These are phyloP conservation scores for Fraxinus floribunda DNA, from an alignment of 305 asterid genomes.

Conservation along the genomic window DNA sequence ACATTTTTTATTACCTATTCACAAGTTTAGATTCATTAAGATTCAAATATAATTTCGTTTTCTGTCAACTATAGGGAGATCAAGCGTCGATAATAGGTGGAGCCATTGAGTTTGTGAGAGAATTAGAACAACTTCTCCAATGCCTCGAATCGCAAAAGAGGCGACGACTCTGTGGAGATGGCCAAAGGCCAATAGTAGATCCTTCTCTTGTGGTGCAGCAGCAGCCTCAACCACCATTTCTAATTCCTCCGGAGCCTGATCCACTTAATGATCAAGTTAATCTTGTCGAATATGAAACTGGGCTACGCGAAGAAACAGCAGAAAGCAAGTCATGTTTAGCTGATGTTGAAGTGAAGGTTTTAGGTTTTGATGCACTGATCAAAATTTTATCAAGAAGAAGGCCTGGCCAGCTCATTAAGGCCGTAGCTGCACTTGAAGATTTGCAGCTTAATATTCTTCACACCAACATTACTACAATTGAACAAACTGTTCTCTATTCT, in stretches of 20 bases:
- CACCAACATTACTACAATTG: constrained; percentile 87
- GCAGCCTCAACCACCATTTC: constrained; percentile 36
- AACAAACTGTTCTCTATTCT: constrained; percentile 87
- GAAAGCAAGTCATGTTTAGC: constrained; percentile 87
- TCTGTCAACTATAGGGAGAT: constrained; percentile 57
- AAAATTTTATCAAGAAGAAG: constrained; percentile 82
- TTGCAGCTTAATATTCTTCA: constrained; percentile 82
- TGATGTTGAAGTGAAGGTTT: constrained; percentile 79
- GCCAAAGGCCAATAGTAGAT: constrained; percentile 37
- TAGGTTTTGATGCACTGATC: constrained; percentile 77
- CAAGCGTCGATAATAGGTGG: constrained; percentile 98
- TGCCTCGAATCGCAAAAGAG: constrained; percentile 94
- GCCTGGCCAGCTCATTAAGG: constrained; percentile 65
- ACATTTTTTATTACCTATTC: not conserved
- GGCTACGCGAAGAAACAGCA: constrained; percentile 58
- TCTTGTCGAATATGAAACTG: constrained; percentile 43
- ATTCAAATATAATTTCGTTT: constrained; percentile 24
- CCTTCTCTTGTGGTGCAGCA: constrained; percentile 30
- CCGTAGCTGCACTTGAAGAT: constrained; percentile 86
- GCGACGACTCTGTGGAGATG: constrained; percentile 69
- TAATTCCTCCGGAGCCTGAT: constrained; percentile 33
- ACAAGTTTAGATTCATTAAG: constrained; percentile 39
- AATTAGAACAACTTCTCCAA: constrained; percentile 83
- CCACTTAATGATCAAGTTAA: constrained; percentile 46
- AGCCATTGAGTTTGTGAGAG: constrained; percentile 90